phyloP scores from a whole-genome alignment of 768 basidiomycete genomes.

The Mycena floridula region DNA sequence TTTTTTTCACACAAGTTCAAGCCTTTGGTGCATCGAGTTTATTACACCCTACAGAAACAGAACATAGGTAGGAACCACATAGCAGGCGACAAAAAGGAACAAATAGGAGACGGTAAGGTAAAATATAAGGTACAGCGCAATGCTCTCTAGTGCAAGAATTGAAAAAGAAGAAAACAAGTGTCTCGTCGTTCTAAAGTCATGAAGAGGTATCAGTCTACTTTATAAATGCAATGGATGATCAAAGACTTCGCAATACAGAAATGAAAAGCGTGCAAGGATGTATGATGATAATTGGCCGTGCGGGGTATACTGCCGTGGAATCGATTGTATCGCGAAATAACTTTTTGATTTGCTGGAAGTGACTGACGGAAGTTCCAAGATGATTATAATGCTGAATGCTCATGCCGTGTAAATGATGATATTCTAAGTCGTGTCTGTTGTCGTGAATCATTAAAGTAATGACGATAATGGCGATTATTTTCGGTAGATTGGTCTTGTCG shows the following conservation, averaged over 20 bases:
- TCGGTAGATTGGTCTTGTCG: no score
- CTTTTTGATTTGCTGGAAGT: no score
- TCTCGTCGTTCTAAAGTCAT: background rate
- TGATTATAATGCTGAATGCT: background rate
- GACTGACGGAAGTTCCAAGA: no score
- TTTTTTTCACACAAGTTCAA: no score
- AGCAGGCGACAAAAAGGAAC: background rate
- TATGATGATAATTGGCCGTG: background rate
- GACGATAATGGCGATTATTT: no score
- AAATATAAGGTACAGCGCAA: background rate
- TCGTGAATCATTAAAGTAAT: no score
- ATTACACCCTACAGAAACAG: background rate
- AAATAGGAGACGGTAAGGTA: background rate
- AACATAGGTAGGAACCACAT: background rate
- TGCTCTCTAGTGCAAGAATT: background rate
- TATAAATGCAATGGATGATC: background rate
- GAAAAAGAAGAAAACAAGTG: background rate
- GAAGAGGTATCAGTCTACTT: background rate
- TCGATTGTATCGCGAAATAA: background rate
- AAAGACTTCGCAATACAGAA: conserved; percentile 1
- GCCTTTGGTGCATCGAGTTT: no score
- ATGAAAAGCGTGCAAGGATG: background rate
- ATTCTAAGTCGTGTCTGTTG: background rate
- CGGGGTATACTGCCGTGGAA: background rate
- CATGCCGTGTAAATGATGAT: background rate